Evolutionary conservation across 2,329 filamentous ascomycete species (phyloP), one percentile per base, ranked within the genome.

Genomic region (Neonectria hederae): DNA sequence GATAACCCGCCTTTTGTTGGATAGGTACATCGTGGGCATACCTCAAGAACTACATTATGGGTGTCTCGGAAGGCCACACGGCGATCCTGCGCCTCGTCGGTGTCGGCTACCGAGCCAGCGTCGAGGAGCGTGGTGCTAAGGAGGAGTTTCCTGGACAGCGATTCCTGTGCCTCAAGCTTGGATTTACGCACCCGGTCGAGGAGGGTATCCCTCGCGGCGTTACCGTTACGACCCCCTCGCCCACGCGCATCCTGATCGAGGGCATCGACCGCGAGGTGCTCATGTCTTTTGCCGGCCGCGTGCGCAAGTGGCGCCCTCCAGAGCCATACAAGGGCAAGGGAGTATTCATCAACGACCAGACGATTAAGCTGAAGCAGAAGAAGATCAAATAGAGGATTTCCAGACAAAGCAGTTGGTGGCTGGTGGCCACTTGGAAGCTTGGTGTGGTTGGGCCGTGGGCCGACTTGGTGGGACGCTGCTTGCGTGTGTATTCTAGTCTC

Each of bases 291-390:
- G 96, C 96, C 19, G 96, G 96, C 0, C 84, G 90, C 72, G 97
- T 99, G 71, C 86, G 93, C 73, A 87, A 84, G 80, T 98, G 95
- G 95, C 90, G 96, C 77, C 87, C 87, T 69, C 96, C 96, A 30
- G 96, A 99, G 83, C 96, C 96, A 69, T 99, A 99, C 82, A 99
- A 99, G 88, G 96, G 96, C 71, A 98, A 99, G 89, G 96, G 96
- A 74, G 97, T 99, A 73, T 99, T 98, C 78, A 90, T 99, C 74
- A 97, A 98, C 76, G 93, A 94, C 68, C 94, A 99, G 86, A 97
- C 94, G 30, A 97, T 99, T 83, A 97, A 92, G 86, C 80, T 99
- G 81, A 99, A 99, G 90, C 91, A 93, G 76, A 99, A 97, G 91
- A 96, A 95, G 87, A 93, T 95, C 80, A 95, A 94, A 86, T 96